Base-by-base conservation (phyloP, 225 moss, liverwort and hornwort genomes). In the Lunularia cruciata region DNA sequence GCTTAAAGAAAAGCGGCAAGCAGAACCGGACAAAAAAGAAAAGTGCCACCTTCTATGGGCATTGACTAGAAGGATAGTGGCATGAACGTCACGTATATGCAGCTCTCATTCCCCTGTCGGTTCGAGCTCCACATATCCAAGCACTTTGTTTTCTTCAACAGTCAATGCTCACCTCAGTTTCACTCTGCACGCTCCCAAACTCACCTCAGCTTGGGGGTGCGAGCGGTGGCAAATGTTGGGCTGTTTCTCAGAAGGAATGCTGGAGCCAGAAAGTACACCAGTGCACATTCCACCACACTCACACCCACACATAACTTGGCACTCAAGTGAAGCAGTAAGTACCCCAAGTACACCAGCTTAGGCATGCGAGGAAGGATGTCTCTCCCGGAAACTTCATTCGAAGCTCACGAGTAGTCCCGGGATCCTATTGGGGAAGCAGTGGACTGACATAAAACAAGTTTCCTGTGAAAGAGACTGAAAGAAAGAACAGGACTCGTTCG, bases 241-340 rank as follows among this genome's bases (percentile, higher is more conserved):
- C 54, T 54, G 4, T 2, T 28, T 10, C 12, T 27, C 54, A 28
- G 27, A 28, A 54, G 28, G 54, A 28, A 30, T 26, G 13, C 8
- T 28, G 4, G 0, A n/a, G n/a, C n/a, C 22, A 25, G 14, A 53
- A 8, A 12, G 52, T 43, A 43, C 43, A 43, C 12, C 43, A 10
- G 43, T 43, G 43, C 1, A 43, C 43, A 43, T 43, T 43, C 43
- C 43, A n/a, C n/a, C n/a, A n/a, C n/a, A n/a, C n/a, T n/a, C n/a
- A n/a, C n/a, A n/a, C n/a, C n/a, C n/a, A 26, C 51, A 23, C 51
- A 30, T 54, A 54, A 54, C 54, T 53, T 53, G 23, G 53, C 53
- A 7, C 8, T n/a, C 18, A 53, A 53, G 53, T 53, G 53, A 53
- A 0, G n/a, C n/a, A n/a, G n/a, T n/a, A n/a, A n/a, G 12, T 43